Conservation (phyloP, 2,329 filamentous ascomycete species). For the Lachnellula subtilissima region DNA sequence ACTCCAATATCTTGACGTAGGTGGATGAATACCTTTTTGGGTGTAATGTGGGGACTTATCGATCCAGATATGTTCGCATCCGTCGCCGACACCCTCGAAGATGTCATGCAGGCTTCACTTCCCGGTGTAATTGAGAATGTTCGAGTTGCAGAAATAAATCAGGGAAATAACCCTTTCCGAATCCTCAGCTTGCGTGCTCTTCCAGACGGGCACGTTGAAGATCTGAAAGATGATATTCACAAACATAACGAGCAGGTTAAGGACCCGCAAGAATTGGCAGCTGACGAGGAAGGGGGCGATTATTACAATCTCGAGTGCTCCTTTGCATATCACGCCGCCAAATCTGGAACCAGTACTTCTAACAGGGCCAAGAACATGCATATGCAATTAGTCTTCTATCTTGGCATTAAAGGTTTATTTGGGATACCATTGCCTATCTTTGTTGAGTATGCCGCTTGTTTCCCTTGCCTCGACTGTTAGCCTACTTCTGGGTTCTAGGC, state of each 20-base stretch:
- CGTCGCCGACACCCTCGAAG: conserved; percentile 87
- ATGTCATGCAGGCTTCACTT: conserved; percentile 95
- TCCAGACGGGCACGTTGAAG: conserved; percentile 73
- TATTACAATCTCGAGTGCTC: conserved; percentile 91
- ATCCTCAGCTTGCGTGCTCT: conserved; percentile 83
- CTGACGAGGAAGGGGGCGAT: conserved; percentile 83
- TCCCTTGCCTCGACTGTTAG: background rate
- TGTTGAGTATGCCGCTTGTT: conserved; percentile 26
- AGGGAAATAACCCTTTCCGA: conserved; percentile 84
- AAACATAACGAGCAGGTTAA: conserved; percentile 75
- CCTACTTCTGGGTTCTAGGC: too few relatives aligned
- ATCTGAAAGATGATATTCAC: conserved; percentile 77
- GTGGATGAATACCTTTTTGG: conserved; percentile 90
- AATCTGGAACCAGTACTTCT: conserved; percentile 62
- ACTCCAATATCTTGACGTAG: too few relatives aligned
- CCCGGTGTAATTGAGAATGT: conserved; percentile 91
- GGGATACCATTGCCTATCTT: conserved; percentile 16
- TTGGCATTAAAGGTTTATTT: conserved; percentile 50
- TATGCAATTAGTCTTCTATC: conserved; percentile 91
- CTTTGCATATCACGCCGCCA: conserved; percentile 85
- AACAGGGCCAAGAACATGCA: conserved; percentile 93
- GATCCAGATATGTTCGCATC: conserved; percentile 92
- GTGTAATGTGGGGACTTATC: conserved; percentile 82
- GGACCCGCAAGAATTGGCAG: conserved; percentile 80
- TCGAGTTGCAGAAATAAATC: conserved; percentile 88